Evolutionary conservation across 2,329 filamentous ascomycete species (phyloP), one percentile per base, ranked within the genome.

Genomic region (Pseudogymnoascus sp.): DNA sequence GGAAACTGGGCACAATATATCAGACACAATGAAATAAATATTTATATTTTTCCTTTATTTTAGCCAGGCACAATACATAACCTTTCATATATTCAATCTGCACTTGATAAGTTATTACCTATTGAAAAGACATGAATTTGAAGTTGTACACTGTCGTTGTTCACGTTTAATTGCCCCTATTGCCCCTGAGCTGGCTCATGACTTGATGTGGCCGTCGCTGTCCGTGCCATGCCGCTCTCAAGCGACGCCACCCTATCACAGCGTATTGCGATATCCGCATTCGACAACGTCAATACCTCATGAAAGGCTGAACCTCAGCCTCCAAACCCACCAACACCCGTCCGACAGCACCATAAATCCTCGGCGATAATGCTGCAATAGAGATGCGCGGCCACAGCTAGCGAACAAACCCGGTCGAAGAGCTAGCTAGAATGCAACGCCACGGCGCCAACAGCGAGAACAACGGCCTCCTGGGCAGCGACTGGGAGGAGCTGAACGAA

Each of bases 281-380:
- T 55, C 49, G 49, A 55, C 49, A 33, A 55, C 25, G 25, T 55
- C 45, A 55, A 33, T 55, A 55, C 8, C n/a, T 33, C 3, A 49
- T n/a, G 28, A 55, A 55, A 55, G 49, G 49, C 49, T 33, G 49
- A 55, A 55, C n/a, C 49, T 55, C 49, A 55, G 49, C 49, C 49
- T 55, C 25, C 8, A 25, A 33, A 55, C 25, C n/a, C 14, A 4
- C 49, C 49, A 55, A 55, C 25, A 52, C 8, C 28, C 8, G 4
- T 55, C 16, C n/a, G 28, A 55, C 49, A 55, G 9, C 49, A 55
- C n/a, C 25, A 33, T 28, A 19, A 33, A 12, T 33, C 11, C 16
- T 22, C 25, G 28, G 8, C 28, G 49, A 55, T n/a, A 55, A 55
- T 33, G 28, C 49, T 55, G 25, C 49, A 16, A 55, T 55, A 55